Percentiles rank a stretch among this genome's conserved stretches.
Evolutionary conservation across 305 asterid species (phyloP).

Genomic region (Solanum hybrid): DNA sequence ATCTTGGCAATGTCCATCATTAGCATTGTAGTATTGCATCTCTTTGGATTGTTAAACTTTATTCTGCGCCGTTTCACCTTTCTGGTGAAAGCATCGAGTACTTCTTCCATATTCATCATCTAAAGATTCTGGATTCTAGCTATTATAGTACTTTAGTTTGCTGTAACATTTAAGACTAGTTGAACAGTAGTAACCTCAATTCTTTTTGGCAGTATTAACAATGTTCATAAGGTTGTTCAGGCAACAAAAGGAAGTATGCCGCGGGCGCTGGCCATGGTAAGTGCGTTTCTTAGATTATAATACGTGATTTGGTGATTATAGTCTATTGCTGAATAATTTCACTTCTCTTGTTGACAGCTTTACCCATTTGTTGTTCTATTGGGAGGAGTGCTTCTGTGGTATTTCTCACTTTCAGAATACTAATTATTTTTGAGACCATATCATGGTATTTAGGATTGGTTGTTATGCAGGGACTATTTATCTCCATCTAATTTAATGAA

Average conservation of each 20-base stretch:
- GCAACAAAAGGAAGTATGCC: conserved; percentile 80
- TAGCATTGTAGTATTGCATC: background rate
- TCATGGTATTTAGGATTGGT: conserved; percentile 12
- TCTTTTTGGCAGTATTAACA: conserved; percentile 47
- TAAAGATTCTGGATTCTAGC: background rate
- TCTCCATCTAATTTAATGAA: conserved; percentile 64
- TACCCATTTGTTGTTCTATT: conserved; percentile 71
- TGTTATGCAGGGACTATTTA: conserved; percentile 58
- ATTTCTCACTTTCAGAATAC: conserved; percentile 3
- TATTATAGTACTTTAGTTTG: conserved; percentile 1
- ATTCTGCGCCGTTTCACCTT: background rate
- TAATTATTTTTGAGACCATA: background rate
- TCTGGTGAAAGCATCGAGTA: background rate
- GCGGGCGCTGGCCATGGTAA: conserved; percentile 85
- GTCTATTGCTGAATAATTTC: background rate
- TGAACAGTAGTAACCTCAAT: conserved; percentile 1
- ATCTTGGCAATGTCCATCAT: background rate
- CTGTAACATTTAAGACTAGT: background rate
- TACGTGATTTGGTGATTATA: background rate
- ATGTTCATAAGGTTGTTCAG: conserved; percentile 64
- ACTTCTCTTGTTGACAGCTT: conserved; percentile 31
- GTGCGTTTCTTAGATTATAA: conserved; percentile 1
- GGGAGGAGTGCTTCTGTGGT: conserved; percentile 53
- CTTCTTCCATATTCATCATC: background rate
- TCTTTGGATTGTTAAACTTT: background rate